These are phyloP conservation scores for Prunella vulgaris DNA, from an alignment of 257 asterid species.

Conservation along the genomic window DNA sequence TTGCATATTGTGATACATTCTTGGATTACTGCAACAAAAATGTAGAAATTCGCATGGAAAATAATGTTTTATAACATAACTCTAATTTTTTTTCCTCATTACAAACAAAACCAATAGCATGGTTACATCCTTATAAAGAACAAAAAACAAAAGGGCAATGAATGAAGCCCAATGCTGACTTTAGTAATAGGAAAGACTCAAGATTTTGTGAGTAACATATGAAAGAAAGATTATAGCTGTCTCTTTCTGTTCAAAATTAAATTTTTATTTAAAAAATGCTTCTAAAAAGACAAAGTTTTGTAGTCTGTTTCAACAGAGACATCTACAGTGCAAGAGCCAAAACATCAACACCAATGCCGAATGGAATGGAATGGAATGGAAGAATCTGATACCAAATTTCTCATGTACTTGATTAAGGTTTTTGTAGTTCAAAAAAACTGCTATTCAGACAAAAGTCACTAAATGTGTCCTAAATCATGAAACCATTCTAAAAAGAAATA, in stretches of 20 bases:
- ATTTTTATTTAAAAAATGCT: not conserved
- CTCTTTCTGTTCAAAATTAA: not conserved
- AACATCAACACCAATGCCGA: constrained; percentile 13
- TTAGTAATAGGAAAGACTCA: not conserved
- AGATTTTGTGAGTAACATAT: not conserved
- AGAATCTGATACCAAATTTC: not conserved
- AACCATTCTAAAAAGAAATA: too few species aligned
- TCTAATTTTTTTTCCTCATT: too few species aligned
- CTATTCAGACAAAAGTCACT: too few species aligned
- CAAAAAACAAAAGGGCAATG: not conserved
- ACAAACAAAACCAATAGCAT: too few species aligned
- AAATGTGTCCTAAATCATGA: too few species aligned
- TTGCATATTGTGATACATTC: not conserved
- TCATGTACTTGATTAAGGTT: not conserved
- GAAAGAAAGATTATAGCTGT: not conserved
- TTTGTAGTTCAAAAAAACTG: not conserved
- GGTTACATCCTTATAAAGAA: not conserved
- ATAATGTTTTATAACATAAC: not conserved
- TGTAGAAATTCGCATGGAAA: not conserved
- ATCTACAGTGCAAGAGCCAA: not conserved
- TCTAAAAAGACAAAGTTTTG: not conserved
- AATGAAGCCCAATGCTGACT: not conserved
- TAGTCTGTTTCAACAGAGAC: not conserved
- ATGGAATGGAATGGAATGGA: not conserved
- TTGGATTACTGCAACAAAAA: not conserved